Evolutionary conservation across 2,329 filamentous ascomycete genomes (phyloP), one percentile per base, ranked within the genome.

Genomic region (Chaetomiaceae sp.): DNA sequence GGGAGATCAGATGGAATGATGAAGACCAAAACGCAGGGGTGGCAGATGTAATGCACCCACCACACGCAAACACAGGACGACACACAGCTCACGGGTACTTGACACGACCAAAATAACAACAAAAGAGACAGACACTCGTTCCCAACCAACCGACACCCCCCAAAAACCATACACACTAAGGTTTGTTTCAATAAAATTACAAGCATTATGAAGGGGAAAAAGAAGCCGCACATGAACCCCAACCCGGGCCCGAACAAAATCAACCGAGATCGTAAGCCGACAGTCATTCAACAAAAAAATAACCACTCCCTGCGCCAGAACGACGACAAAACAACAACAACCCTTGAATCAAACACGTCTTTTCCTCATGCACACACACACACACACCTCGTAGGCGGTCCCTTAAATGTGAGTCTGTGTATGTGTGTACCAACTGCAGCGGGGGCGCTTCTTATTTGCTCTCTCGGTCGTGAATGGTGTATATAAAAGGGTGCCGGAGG

Each of bases 141-240:
- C 13, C 31, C 34, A 9, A 35, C 35, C 34, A n/a, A n/a, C 25
- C 25, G 6, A 27, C 25, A 27, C 25, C 25, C 6, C 25, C 25
- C 25, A 10, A 27, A 6, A 39, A 31, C 23, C 19, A 44, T n/a
- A 50, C 13, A 49, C 38, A 47, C 42, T 47, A 50, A 19, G 33
- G 3, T 27, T 54, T 33, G 45, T 25, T 27, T 50, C 10, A 27
- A 27, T 27, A 27, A 46, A 50, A 50, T 50, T 54, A 54, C 51
- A 54, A 50, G 10, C 33, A 54, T 50, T 54, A 54, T 50, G 51
- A 54, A 54, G 47, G 23, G 47, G 51, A 54, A 44, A 39, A n/a
- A n/a, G n/a, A n/a, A n/a, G n/a, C n/a, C 33, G 46, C 43, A 44
- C 23, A 13, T 14, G 25, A 43, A 49, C 35, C 33, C 25, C 6